Conservation (phyloP, 805 yeast species). For the Candida xyloterini region DNA sequence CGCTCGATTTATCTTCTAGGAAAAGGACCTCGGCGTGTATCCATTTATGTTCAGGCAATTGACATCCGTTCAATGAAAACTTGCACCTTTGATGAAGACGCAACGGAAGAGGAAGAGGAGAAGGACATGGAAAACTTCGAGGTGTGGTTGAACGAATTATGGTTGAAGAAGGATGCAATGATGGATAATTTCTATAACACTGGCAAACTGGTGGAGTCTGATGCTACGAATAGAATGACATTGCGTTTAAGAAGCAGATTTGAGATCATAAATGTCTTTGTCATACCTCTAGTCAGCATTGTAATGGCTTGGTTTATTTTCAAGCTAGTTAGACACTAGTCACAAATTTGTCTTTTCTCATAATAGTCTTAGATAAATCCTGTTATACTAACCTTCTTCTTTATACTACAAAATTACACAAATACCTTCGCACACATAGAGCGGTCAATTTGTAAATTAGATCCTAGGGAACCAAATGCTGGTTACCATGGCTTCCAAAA, state of each 20-base stretch:
- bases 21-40: conserved; percentile 63
- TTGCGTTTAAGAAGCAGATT: conserved; percentile 23
- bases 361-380: no score
- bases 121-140: conserved; percentile 49
- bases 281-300: conserved; percentile 22
- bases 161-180: conserved; percentile 76
- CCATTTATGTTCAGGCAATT: conserved; percentile 61
- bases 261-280: conserved; percentile 28
- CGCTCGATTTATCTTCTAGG: conserved; percentile 64
- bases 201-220: conserved; percentile 46
- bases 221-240: conserved; percentile 18
- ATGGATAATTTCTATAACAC: conserved; percentile 58
- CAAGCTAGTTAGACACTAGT: conserved; percentile 1
- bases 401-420: no score
- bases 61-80: conserved; percentile 35
- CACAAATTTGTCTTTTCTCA: not conserved
- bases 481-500: no score
- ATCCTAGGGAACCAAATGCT: no score
- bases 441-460: no score
- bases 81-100: conserved; percentile 40
- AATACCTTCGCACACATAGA: no score
- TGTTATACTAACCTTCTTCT: no score
- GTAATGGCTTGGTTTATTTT: conserved; percentile 2
- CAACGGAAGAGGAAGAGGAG: conserved; percentile 40
- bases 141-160: conserved; percentile 67